These are phyloP conservation scores for Herpetomonas samuelpessoai DNA, from an alignment of 208 protist genomes.

Conservation along the genomic window DNA sequence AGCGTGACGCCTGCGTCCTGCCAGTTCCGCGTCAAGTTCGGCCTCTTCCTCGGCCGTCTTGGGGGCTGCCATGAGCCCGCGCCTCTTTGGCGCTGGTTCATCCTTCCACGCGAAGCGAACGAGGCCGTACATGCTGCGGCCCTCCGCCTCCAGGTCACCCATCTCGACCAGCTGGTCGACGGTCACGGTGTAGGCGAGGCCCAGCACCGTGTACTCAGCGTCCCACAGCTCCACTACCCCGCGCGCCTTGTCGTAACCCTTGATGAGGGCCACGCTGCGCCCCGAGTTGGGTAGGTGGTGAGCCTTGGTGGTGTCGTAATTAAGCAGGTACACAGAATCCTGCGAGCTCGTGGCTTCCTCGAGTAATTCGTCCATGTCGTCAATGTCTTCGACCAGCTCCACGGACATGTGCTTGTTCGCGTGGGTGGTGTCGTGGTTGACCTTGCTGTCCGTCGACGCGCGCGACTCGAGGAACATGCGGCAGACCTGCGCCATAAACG, in stretches of 20 bases:
- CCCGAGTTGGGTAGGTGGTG: slow-evolving; percentile 56
- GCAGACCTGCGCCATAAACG: slow-evolving; percentile 77
- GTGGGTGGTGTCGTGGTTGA: background rate
- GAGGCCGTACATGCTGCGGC: slow-evolving; percentile 72
- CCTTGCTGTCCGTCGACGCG: slow-evolving; percentile 9
- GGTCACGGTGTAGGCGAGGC: slow-evolving; percentile 51
- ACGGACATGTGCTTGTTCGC: slow-evolving; percentile 34
- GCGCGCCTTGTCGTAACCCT: slow-evolving; percentile 68
- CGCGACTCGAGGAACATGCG: slow-evolving; percentile 80
- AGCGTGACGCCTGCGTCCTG: background rate
- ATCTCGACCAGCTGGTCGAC: slow-evolving; percentile 69
- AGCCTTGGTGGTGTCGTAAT: slow-evolving; percentile 73
- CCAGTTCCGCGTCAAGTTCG: slow-evolving; percentile 21
- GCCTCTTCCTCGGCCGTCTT: slow-evolving; percentile 44
- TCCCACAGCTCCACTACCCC: slow-evolving; percentile 73
- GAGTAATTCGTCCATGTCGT: slow-evolving; percentile 63
- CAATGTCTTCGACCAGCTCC: slow-evolving; percentile 72
- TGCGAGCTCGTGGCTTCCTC: slow-evolving; percentile 48
- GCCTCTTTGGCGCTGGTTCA: slow-evolving; percentile 24
- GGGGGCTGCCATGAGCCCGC: slow-evolving; percentile 44
- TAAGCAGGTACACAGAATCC: slow-evolving; percentile 72
- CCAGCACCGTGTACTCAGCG: slow-evolving; percentile 83
- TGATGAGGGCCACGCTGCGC: slow-evolving; percentile 72
- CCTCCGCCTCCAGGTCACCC: slow-evolving; percentile 73
- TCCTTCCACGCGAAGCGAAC: slow-evolving; percentile 48